Conservation (phyloP, 441 rosid species). For the Macaranga tanarius region DNA sequence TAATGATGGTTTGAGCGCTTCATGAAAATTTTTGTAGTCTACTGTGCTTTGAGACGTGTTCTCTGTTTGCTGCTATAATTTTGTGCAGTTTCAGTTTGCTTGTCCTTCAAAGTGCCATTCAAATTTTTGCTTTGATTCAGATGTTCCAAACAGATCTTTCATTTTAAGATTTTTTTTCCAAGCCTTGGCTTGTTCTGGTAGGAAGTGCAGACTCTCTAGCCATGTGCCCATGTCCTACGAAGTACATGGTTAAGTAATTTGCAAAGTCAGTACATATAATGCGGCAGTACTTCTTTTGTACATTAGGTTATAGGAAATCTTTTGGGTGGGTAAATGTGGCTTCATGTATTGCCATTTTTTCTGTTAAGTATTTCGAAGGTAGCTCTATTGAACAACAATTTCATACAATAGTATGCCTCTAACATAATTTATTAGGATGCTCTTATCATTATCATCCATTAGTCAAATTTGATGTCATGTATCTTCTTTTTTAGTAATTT, state of each 20-base stretch:
- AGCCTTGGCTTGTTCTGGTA: slow-evolving; percentile 5
- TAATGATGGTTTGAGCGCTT: background rate
- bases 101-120: background rate
- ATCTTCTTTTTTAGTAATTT: background rate
- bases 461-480: background rate
- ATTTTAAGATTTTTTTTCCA: background rate
- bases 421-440: too few species aligned
- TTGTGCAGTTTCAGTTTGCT: background rate
- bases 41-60: background rate
- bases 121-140: slow-evolving; percentile 3
- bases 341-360: background rate
- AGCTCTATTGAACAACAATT: too few species aligned
- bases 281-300: background rate
- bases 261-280: background rate
- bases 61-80: slow-evolving; percentile 1
- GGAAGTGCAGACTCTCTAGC: background rate
- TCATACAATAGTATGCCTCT: too few species aligned
- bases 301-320: background rate
- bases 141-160: background rate
- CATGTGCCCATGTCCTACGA: background rate
- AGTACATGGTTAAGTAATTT: background rate
- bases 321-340: background rate
- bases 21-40: background rate
- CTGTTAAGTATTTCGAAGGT: background rate
- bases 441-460: background rate